Evolutionary conservation across 306 rosid species (phyloP).

Genomic region (Cucumis cinereus): DNA sequence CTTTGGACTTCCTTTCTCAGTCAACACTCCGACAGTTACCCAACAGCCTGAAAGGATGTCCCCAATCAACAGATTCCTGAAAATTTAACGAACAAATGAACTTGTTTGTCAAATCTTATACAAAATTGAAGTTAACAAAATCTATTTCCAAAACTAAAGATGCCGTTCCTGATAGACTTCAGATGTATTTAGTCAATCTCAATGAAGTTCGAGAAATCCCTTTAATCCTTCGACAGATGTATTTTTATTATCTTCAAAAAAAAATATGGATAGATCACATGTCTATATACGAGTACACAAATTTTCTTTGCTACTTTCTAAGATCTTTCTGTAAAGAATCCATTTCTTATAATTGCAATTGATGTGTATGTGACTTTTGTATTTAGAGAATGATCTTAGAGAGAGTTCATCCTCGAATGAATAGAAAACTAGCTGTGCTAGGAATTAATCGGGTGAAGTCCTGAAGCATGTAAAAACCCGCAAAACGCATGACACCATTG

Average conservation of each 20-base stretch:
- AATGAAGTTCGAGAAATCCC: not conserved
- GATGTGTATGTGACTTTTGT: not conserved
- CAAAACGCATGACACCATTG: not conserved
- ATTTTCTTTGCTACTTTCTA: not conserved
- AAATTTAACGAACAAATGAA: not conserved
- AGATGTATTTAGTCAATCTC: not conserved
- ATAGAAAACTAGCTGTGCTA: not conserved
- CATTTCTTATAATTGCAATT: not conserved
- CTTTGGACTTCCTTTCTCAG: conserved; percentile 55
- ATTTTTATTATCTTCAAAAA: not conserved
- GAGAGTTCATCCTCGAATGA: not conserved
- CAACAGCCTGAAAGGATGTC: conserved; percentile 69
- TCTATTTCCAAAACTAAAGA: not conserved
- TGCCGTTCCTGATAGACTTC: not conserved
- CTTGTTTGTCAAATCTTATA: not conserved
- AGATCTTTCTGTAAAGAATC: not conserved
- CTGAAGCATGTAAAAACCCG: not conserved
- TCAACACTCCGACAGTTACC: conserved; percentile 80
- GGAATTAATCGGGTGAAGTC: not conserved
- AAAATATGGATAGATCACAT: not conserved
- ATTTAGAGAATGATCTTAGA: not conserved
- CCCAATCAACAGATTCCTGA: conserved; percentile 62
- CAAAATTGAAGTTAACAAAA: not conserved
- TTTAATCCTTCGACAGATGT: not conserved
- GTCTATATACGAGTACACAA: not conserved